Evolutionary conservation across 495 filamentous ascomycete species (phyloP).

Genomic region (Tuber brumale): DNA sequence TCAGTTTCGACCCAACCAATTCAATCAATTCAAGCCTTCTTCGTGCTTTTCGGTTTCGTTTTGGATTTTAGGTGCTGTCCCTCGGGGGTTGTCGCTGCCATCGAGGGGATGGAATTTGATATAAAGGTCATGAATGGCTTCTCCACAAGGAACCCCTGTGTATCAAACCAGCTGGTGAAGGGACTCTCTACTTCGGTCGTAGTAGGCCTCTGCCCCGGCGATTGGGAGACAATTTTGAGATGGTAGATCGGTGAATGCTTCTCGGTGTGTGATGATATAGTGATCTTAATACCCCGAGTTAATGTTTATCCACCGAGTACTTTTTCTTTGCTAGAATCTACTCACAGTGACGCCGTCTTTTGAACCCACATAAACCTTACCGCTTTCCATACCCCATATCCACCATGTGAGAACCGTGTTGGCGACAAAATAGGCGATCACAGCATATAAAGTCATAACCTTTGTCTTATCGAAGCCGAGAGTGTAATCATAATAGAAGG

Average conservation of each 20-base stretch:
- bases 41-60: constrained; percentile 6
- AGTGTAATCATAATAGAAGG: constrained; percentile 86
- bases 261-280: constrained; percentile 58
- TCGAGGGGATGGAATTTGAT: constrained; percentile 28
- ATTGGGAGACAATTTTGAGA: constrained; percentile 55
- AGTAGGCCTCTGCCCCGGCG: constrained; percentile 42
- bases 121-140: constrained; percentile 63
- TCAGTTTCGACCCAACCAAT: not conserved
- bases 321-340: constrained; percentile 1
- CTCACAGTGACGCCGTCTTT: constrained; percentile 53
- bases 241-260: constrained; percentile 77
- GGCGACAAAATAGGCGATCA: constrained; percentile 68
- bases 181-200: constrained; percentile 55
- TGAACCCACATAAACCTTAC: constrained; percentile 69
- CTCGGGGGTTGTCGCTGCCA: constrained; percentile 24
- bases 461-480: constrained; percentile 81
- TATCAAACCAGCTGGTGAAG: constrained; percentile 83
- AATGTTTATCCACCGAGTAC: constrained; percentile 17
- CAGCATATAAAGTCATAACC: constrained; percentile 64
- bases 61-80: constrained; percentile 19
- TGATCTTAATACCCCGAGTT: constrained; percentile 48
- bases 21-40: constrained; percentile 25
- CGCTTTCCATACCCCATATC: constrained; percentile 79
- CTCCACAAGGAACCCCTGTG: constrained; percentile 70
- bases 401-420: constrained; percentile 76